Base-by-base conservation (phyloP, 2,329 filamentous ascomycete species). In the Pestalotiopsis sp. region DNA sequence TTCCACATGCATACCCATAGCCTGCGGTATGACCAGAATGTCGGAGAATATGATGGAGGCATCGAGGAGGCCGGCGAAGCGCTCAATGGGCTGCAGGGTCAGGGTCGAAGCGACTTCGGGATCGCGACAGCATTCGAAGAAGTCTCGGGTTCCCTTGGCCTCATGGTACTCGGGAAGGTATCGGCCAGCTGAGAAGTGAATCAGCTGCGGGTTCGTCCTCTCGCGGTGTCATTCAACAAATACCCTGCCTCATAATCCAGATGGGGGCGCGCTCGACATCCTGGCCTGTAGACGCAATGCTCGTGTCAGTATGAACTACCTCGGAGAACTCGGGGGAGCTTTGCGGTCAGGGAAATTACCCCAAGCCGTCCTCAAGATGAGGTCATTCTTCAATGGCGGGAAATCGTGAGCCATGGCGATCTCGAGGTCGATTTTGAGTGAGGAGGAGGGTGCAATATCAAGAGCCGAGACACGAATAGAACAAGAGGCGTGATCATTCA, bases 181-280 rank as follows among this genome's bases (percentile, higher is more conserved):
- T 75, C 96, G 92, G 70, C 96, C 96, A 77, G 96, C 96, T 97
- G 73, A 49, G 60, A 25, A 17, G 14, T 23, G 31, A 36, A 64
- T 60, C 59, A 65, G 60, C 36, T n/a, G 49, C 66, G 13, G 36
- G 63, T 66, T n/a, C 11, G 63, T 64, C 67, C 56, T n/a, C 6
- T 49, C 12, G 45, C 4, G 31, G 62, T 31, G 36, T 67, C 7
- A 52, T 52, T 36, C 3, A 23, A 52, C 58, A 75, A 81, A 80
- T 85, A 95, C 94, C 94, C 90, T 99, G 96, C 82, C 96, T 93
- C 96, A 99, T 99, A 80, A 99, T 94, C 96, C 96, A 99, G 86
- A 97, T 93, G 68, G 96, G 96, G 70, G 96, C 93, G 72, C 96
- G 91, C 82, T 98, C 94, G 73, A 98, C 93, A 80, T 91, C 91